phyloP scores from a whole-genome alignment of 176 grass and related monocot species.

The Eragrostis nindensis region DNA sequence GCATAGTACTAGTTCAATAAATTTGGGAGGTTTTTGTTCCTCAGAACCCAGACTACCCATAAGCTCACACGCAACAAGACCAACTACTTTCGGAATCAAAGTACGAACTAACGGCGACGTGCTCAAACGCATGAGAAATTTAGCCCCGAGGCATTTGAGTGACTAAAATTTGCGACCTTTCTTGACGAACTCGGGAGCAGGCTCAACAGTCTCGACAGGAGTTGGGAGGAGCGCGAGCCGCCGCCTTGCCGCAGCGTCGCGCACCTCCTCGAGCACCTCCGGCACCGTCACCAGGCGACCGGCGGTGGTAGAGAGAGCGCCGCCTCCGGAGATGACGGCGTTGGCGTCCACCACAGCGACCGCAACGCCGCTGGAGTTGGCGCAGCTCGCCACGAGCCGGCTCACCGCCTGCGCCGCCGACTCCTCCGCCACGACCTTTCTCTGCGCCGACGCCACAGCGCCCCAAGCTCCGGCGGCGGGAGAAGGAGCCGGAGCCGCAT shows the following conservation, averaged over 20 bases:
- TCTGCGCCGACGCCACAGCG: background rate
- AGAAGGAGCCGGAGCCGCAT: background rate
- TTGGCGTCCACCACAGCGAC: constrained; percentile 94
- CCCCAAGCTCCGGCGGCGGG: constrained; percentile 25
- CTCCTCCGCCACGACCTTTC: constrained; percentile 43
- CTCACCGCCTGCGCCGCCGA: constrained; percentile 44
- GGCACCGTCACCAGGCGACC: constrained; percentile 73
- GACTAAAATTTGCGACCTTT: constrained; percentile 49
- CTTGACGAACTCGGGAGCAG: constrained; percentile 77
- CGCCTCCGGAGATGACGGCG: constrained; percentile 73
- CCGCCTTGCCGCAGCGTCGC: constrained; percentile 71
- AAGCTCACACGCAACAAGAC: background rate
- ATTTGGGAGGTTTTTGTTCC: background rate
- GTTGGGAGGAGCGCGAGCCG: constrained; percentile 56
- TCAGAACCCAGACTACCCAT: background rate
- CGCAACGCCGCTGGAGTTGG: constrained; percentile 50
- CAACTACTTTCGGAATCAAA: background rate
- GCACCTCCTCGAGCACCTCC: constrained; percentile 86
- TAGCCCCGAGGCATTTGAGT: background rate
- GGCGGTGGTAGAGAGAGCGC: constrained; percentile 53
- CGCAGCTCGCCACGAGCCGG: constrained; percentile 60
- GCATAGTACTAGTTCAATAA: background rate
- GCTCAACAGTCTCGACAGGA: constrained; percentile 78
- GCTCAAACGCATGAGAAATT: background rate
- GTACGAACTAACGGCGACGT: background rate